phyloP scores from a whole-genome alignment of 768 basidiomycete species.

The Dendrothele bispora region DNA sequence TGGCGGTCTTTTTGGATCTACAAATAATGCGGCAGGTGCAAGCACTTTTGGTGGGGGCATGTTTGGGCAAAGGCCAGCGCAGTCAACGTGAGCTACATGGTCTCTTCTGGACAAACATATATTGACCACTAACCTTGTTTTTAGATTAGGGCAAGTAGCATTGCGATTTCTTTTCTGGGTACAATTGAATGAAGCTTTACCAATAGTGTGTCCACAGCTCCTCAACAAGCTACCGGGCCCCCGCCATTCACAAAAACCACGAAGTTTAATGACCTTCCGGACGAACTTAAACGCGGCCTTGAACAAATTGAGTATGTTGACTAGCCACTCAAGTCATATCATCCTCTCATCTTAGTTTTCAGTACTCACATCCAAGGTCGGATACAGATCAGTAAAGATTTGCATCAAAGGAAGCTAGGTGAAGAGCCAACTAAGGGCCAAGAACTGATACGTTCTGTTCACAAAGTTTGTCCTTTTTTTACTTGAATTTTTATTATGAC shows the following conservation, averaged over 20 bases:
- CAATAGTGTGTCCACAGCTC: conserved; percentile 7
- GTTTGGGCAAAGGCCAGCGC: conserved; percentile 11
- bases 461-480: conserved; percentile 48
- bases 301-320: conserved; percentile 69
- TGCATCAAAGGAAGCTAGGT: conserved; percentile 74
- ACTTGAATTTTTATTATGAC: neutral
- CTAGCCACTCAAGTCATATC: neutral
- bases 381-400: conserved; percentile 76
- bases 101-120: conserved; percentile 18
- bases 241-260: conserved; percentile 56
- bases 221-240: conserved; percentile 21
- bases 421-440: conserved; percentile 74
- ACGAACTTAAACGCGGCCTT: conserved; percentile 60
- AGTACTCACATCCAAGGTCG: conserved; percentile 66
- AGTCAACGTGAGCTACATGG: conserved; percentile 26
- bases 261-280: conserved; percentile 83
- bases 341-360: conserved; percentile 6
- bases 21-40: conserved; percentile 3
- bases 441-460: conserved; percentile 63
- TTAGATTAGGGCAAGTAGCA: conserved; percentile 18
- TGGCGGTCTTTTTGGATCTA: conserved; percentile 25
- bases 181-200: neutral
- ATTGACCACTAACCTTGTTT: conserved; percentile 25
- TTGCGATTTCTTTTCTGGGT: neutral
- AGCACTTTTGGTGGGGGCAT: conserved; percentile 3